These are phyloP conservation scores for Hibiscus tridactylites DNA, from an alignment of 345 rosid species.

Conservation along the genomic window DNA sequence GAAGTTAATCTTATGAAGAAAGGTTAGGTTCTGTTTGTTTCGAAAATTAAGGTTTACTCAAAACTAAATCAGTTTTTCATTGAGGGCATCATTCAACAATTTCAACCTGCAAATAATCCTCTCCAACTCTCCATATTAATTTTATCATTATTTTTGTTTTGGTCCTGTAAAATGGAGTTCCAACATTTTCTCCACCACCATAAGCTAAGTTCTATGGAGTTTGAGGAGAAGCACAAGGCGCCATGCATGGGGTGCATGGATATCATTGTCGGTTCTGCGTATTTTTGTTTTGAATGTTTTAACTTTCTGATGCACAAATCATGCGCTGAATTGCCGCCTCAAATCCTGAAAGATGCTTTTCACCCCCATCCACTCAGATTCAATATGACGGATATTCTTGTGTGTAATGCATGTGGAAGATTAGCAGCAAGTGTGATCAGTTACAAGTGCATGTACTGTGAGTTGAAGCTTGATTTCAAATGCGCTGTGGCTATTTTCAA, in stretches of 20 bases:
- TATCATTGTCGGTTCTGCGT: neutral
- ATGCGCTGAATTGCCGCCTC: neutral
- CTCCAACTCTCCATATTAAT: neutral
- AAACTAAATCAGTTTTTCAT: neutral
- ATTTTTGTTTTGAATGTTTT: neutral
- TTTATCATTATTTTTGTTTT: neutral
- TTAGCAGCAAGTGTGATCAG: rapidly evolving
- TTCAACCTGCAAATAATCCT: neutral
- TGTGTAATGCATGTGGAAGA: neutral
- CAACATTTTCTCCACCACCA: neutral
- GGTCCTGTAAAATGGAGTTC: neutral
- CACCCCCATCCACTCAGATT: neutral
- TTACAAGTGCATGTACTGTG: neutral
- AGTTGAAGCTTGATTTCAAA: neutral
- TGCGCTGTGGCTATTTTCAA: neutral
- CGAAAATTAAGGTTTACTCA: neutral
- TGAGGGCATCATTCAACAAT: neutral
- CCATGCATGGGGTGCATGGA: neutral
- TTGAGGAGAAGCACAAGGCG: neutral
- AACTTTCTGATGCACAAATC: neutral
- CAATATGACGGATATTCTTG: too few species aligned
- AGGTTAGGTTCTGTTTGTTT: neutral
- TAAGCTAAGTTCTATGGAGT: neutral
- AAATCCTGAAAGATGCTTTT: neutral
- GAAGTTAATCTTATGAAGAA: neutral